These are phyloP conservation scores for Epicoccum sorghinum DNA, from an alignment of 2,329 filamentous ascomycete genomes.

Conservation along the genomic window DNA sequence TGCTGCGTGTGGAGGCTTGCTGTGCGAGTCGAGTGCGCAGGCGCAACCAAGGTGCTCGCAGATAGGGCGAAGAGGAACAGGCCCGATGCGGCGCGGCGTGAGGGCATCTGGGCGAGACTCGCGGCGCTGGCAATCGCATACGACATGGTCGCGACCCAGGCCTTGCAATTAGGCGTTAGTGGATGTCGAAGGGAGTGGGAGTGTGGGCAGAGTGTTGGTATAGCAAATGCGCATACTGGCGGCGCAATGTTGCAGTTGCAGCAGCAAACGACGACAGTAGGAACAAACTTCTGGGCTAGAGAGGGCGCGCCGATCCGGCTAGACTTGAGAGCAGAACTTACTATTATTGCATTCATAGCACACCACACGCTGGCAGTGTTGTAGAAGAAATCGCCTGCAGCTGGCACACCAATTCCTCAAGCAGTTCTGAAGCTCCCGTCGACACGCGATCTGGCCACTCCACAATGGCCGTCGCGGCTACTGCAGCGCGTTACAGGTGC, in stretches of 20 bases:
- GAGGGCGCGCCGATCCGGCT: slow-evolving; percentile 37
- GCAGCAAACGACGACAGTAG: slow-evolving; percentile 11
- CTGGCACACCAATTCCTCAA: background rate
- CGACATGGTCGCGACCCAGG: slow-evolving; percentile 48
- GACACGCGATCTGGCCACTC: slow-evolving; percentile 12
- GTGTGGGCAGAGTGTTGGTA: slow-evolving; percentile 5
- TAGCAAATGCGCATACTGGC: slow-evolving; percentile 23
- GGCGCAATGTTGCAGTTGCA: slow-evolving; percentile 27
- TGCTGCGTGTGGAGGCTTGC: slow-evolving; percentile 18
- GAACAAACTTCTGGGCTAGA: slow-evolving; percentile 39
- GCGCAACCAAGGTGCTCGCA: slow-evolving; percentile 33
- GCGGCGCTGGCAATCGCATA: slow-evolving; percentile 40
- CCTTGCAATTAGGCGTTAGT: slow-evolving; percentile 35
- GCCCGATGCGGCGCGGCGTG: slow-evolving; percentile 34
- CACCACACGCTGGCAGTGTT: background rate
- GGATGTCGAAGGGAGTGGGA: background rate
- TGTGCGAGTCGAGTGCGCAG: slow-evolving; percentile 29
- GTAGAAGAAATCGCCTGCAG: background rate
- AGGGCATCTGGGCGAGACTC: slow-evolving; percentile 27
- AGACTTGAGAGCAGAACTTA: slow-evolving; percentile 27
- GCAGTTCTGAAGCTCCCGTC: background rate
- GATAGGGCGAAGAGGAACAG: slow-evolving; percentile 42
- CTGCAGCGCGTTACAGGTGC: slow-evolving; percentile 6
- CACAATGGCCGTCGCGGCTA: slow-evolving; percentile 2
- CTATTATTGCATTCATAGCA: slow-evolving; percentile 27